Percentiles rank a stretch among this genome's conserved stretches.
Evolutionary conservation across 2,329 filamentous ascomycete species (phyloP).

Genomic region (Epichloe gansuensis): DNA sequence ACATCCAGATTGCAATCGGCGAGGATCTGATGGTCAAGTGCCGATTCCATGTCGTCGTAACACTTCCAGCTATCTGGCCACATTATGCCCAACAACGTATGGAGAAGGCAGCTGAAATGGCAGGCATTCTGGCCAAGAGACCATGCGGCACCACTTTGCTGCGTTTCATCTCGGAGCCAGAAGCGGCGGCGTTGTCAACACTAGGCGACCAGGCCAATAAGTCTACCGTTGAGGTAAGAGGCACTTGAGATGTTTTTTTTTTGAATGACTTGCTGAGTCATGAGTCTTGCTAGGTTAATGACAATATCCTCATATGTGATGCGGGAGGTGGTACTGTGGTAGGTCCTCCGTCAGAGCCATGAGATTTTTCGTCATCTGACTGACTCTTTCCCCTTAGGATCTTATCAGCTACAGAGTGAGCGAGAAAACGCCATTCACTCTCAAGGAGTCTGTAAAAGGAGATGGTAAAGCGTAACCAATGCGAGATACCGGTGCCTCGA

Average conservation of each 20-base stretch:
- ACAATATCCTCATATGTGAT: constrained; percentile 21
- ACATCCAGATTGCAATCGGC: constrained; percentile 16
- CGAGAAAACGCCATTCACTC: constrained; percentile 10
- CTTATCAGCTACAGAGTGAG: constrained; percentile 26
- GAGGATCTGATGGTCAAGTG: constrained; percentile 10
- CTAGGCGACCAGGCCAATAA: constrained; percentile 17
- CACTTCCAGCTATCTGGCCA: constrained; percentile 34
- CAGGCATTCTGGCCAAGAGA: constrained; percentile 23
- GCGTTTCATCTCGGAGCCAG: constrained; percentile 28
- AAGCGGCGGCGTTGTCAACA: constrained; percentile 29
- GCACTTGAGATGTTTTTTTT: too few relatives aligned
- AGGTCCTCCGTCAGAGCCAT: background rate
- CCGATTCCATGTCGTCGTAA: constrained; percentile 26
- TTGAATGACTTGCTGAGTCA: background rate
- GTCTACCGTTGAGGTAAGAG: constrained; percentile 11
- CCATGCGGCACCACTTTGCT: constrained; percentile 18
- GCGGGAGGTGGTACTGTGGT: constrained; percentile 26
- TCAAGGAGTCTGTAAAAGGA: constrained; percentile 25
- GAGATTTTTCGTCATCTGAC: background rate
- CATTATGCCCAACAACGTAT: constrained; percentile 24
- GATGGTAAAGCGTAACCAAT: constrained; percentile 15
- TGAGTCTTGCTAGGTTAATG: constrained; percentile 5
- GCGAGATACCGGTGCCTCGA: fast-evolving
- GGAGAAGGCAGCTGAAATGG: constrained; percentile 19
- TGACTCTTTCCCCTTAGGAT: constrained; percentile 16